Conservation (phyloP, 2,329 filamentous ascomycete species). For the Hansfordia pulvinata region DNA sequence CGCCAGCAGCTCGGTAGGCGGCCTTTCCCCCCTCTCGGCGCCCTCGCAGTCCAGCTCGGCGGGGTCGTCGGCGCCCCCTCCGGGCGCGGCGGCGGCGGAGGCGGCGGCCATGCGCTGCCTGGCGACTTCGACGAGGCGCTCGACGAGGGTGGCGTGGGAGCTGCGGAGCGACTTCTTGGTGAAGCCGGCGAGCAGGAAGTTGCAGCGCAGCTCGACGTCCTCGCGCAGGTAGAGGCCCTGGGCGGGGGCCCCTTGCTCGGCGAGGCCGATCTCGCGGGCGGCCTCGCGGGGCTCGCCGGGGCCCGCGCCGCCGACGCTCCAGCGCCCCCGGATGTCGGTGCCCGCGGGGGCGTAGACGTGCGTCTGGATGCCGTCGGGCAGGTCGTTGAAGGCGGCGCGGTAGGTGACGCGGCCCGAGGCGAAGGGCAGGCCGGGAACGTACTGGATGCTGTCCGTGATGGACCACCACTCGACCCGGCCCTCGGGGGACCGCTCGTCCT, state of each 20-base stretch:
- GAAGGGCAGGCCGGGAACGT: constrained; percentile 55
- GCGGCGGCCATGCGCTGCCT: too few species aligned
- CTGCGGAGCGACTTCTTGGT: constrained; percentile 69
- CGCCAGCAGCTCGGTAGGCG: too few species aligned
- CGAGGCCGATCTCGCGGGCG: constrained; percentile 46
- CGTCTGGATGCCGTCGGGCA: constrained; percentile 61
- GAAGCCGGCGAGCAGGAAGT: constrained; percentile 48
- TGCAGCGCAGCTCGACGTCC: constrained; percentile 59
- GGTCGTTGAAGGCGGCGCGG: constrained; percentile 67
- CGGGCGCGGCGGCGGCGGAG: too few species aligned
- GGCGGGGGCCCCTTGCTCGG: constrained; percentile 42
- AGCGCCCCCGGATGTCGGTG: constrained; percentile 65
- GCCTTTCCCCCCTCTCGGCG: too few species aligned
- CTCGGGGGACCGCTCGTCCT: constrained; percentile 56
- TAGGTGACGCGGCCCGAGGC: constrained; percentile 59
- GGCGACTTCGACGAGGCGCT: constrained; percentile 12
- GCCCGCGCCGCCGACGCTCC: constrained; percentile 59
- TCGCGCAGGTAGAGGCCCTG: constrained; percentile 57
- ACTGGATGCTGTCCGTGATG: constrained; percentile 63
- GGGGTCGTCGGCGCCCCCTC: too few species aligned
- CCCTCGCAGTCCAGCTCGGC: too few species aligned
- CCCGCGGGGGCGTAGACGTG: constrained; percentile 76
- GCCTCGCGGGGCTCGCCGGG: constrained; percentile 56
- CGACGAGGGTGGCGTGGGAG: constrained; percentile 57
- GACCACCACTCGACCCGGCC: constrained; percentile 81